Evolutionary conservation across 495 filamentous ascomycete species (phyloP), one percentile per base, ranked within the genome.

Genomic region (Penicillium flavigenum): DNA sequence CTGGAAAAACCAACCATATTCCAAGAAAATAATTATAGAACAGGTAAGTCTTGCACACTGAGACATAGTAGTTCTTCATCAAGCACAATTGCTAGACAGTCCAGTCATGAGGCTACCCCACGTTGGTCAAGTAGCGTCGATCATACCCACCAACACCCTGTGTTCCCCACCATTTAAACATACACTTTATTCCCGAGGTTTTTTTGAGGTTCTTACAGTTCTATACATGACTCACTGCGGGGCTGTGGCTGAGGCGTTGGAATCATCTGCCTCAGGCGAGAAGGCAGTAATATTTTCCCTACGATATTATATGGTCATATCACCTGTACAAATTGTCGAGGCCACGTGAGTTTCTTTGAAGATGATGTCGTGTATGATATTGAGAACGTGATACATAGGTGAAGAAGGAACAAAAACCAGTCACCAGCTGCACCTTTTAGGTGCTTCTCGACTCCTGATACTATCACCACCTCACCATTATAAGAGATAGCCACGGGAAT

Each of bases 221-320:
- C 26, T 31, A 29, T 53, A 43, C 50, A 31, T 53, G 50, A 53
- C 36, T 53, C 50, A 53, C 50, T 36, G 31, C 32, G 16, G 48
- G 22, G 22, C 29, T 53, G 50, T 53, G 50, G 50, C 50, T 53
- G 38, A 29, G n/a, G n/a, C n/a, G 1, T 41, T 19, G n/a, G 9
- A 14, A n/a, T 38, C 5, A 24, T 51, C 16, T 34, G 49, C 47
- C 31, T 50, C 9, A 50, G 47, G 46, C 46, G 9, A 19, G 26
- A 17, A 17, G 2, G 44, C 12, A 46, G 14, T 24, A 24, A 9
- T 5, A 5, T n/a, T n/a, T n/a, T n/a, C n/a, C 36, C 16, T 26
- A 26, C n/a, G n/a, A n/a, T 5, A 5, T 26, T 5, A 26, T 38
- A 7, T 38, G 36, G 16, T 38, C 7, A n/a, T 36, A 36, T 38